Evolutionary conservation across 805 yeast species (phyloP).

Genomic region (Candida chauliodis): DNA sequence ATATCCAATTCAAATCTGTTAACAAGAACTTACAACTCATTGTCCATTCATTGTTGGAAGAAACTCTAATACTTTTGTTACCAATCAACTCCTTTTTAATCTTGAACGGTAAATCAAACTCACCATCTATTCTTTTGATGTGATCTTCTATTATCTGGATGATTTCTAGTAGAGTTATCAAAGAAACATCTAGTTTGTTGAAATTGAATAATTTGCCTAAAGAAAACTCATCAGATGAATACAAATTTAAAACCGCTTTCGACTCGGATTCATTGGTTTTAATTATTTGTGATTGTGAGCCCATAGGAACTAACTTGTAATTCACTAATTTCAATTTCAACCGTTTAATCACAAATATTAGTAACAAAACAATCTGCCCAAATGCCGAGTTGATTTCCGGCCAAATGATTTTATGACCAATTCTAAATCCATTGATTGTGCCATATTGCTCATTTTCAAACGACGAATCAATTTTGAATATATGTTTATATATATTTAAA

Average conservation of each 20-base stretch:
- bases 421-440: slow-evolving; percentile 76
- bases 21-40: slow-evolving; percentile 79
- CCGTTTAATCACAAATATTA: slow-evolving; percentile 60
- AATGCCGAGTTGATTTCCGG: slow-evolving; percentile 87
- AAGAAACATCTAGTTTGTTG: slow-evolving; percentile 72
- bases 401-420: slow-evolving; percentile 84
- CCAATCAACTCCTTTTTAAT: slow-evolving; percentile 72
- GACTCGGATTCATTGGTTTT: slow-evolving; percentile 32
- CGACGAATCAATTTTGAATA: slow-evolving; percentile 79
- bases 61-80: slow-evolving; percentile 67
- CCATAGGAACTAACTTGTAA: slow-evolving; percentile 74
- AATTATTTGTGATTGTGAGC: slow-evolving; percentile 76
- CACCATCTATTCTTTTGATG: slow-evolving; percentile 44
- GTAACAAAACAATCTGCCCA: slow-evolving; percentile 73
- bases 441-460: slow-evolving; percentile 52
- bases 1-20: slow-evolving; percentile 77
- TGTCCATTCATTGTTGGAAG: slow-evolving; percentile 83
- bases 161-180: slow-evolving; percentile 73
- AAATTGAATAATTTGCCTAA: slow-evolving; percentile 68
- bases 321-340: slow-evolving; percentile 53
- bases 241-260: slow-evolving; percentile 50
- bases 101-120: slow-evolving; percentile 67
- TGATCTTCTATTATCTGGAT: slow-evolving; percentile 48
- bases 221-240: slow-evolving; percentile 69
- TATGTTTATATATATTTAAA: slow-evolving; percentile 77